Evolutionary conservation across 495 filamentous ascomycete genomes (phyloP).

Genomic region (Chaetomium tenue): DNA sequence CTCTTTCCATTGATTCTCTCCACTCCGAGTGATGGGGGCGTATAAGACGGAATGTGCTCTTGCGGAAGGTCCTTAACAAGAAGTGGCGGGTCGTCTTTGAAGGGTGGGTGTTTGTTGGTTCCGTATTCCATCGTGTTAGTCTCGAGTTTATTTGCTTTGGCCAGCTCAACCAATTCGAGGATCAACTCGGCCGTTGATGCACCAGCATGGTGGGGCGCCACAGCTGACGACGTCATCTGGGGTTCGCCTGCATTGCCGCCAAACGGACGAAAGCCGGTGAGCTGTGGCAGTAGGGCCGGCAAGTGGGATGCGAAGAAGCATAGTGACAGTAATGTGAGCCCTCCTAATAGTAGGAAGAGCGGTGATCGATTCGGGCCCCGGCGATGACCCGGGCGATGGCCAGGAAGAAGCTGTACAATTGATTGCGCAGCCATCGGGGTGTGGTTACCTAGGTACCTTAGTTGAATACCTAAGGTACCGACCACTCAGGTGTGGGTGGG

Average conservation of each 20-base stretch:
- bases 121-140: conserved; percentile 28
- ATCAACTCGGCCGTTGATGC: background rate
- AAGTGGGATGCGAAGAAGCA: conserved; percentile 19
- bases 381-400: background rate
- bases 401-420: background rate
- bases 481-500: background rate
- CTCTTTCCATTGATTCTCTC: conserved; percentile 23
- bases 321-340: conserved; percentile 15
- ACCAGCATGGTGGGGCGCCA: conserved; percentile 1
- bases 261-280: background rate
- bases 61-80: conserved; percentile 39
- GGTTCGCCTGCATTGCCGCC: background rate
- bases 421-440: background rate
- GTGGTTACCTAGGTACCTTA: too few relatives aligned
- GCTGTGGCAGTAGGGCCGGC: background rate
- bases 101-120: conserved; percentile 31
- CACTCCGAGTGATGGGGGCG: background rate
- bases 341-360: conserved; percentile 8
- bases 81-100: conserved; percentile 32
- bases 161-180: background rate
- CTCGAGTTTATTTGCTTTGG: background rate
- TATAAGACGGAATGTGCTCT: conserved; percentile 34
- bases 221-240: conserved; percentile 11
- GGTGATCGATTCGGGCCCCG: background rate
- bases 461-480: background rate